A percentile compares a stretch with the other conserved stretches of the same genome.
Conservation (phyloP, 1,284 basidiomycete species). For the Microbotryum silenes-acaulis region DNA sequence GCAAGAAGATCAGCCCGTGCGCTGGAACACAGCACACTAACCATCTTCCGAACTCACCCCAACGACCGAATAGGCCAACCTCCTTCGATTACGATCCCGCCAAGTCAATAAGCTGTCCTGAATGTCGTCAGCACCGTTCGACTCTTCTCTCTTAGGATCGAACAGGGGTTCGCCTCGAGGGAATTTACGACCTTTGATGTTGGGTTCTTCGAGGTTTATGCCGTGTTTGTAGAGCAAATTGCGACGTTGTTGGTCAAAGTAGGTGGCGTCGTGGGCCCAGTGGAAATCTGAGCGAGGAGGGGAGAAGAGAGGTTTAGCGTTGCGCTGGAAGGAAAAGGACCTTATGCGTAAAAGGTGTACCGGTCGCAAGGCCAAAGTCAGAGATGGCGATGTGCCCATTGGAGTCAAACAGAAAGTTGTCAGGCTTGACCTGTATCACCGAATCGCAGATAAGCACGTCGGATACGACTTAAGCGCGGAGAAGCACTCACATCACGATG, state of each 20-base stretch:
- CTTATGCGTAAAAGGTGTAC: conserved; percentile 28
- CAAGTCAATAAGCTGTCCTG: conserved; percentile 66
- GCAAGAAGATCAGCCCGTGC: background rate
- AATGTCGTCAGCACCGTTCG: conserved; percentile 56
- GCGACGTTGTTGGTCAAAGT: conserved; percentile 88
- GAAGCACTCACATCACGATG: conserved; percentile 85
- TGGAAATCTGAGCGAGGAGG: conserved; percentile 53
- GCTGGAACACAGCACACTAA: too few relatives aligned
- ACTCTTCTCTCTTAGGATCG: conserved; percentile 47
- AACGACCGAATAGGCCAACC: conserved; percentile 90
- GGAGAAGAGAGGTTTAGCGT: background rate
- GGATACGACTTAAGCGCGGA: too few relatives aligned
- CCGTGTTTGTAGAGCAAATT: conserved; percentile 86
- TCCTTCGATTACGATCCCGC: conserved; percentile 84
- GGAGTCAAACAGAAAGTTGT: conserved; percentile 92
- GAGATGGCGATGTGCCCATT: conserved; percentile 88
- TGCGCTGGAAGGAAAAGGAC: background rate
- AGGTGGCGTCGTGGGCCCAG: conserved; percentile 74
- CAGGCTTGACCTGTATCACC: conserved; percentile 34
- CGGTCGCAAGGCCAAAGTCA: conserved; percentile 90
- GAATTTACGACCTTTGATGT: background rate
- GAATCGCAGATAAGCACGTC: conserved; percentile 29
- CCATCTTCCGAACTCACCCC: conserved; percentile 10
- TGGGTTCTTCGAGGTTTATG: conserved; percentile 76
- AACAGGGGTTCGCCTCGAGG: conserved; percentile 1